Percentiles rank a stretch among this genome's conserved stretches.
Evolutionary conservation across 441 rosid genomes (phyloP).

Genomic region (Erysimum cheiri): DNA sequence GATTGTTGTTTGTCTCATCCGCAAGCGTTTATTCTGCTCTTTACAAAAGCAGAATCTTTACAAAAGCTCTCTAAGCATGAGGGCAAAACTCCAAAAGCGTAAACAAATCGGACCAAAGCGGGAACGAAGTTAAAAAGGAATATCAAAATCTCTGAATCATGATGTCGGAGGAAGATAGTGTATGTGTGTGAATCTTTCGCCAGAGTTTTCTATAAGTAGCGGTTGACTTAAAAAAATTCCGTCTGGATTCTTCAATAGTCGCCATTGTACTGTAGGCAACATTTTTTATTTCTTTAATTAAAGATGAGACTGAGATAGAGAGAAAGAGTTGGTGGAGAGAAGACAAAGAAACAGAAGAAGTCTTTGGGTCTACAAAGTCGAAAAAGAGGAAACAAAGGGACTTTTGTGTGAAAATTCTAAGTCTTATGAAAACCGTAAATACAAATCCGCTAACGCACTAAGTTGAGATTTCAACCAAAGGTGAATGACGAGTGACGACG

Average conservation of each 20-base stretch:
- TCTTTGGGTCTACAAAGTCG: conserved; percentile 13
- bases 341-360: neutral
- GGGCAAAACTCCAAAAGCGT: too few relatives aligned
- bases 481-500: conserved; percentile 36
- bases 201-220: too few relatives aligned
- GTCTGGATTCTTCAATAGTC: neutral
- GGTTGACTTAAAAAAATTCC: too few relatives aligned
- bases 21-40: too few relatives aligned
- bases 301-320: conserved; percentile 2
- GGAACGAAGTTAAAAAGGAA: too few relatives aligned
- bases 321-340: conserved; percentile 3
- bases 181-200: too few relatives aligned
- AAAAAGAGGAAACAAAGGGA: neutral
- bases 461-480: conserved; percentile 26
- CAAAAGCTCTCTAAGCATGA: too few relatives aligned
- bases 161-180: too few relatives aligned
- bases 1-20: too few relatives aligned
- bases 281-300: neutral
- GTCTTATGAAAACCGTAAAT: conserved; percentile 32
- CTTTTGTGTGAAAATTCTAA: conserved; percentile 4
- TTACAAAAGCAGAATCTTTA: too few relatives aligned
- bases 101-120: too few relatives aligned
- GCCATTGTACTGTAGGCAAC: neutral
- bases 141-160: too few relatives aligned
- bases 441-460: conserved; percentile 30